These are phyloP conservation scores for Pseudonitzschia multistriata DNA, from an alignment of 108 stramenopile species.

Conservation along the genomic window DNA sequence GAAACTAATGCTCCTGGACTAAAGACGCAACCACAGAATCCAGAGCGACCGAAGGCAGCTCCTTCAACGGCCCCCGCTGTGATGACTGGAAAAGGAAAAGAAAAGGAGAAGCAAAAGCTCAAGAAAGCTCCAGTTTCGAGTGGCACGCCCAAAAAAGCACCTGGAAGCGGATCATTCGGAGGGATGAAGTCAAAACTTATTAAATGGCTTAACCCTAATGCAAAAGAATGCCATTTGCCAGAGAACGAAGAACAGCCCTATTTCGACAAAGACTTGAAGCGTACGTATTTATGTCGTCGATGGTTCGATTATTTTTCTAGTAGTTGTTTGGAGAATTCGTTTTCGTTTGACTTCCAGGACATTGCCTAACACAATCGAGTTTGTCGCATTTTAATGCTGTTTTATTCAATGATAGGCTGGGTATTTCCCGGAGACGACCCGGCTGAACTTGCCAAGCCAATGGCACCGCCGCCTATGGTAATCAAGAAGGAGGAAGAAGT, in stretches of 20 bases:
- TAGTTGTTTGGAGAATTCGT: too few relatives aligned
- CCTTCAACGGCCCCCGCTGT: slow-evolving; percentile 34
- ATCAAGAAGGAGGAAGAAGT: slow-evolving; percentile 17
- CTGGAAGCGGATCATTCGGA: slow-evolving; percentile 11
- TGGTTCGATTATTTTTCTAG: background rate
- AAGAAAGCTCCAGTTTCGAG: slow-evolving; percentile 27
- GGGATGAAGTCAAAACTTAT: slow-evolving; percentile 38
- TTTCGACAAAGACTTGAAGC: slow-evolving; percentile 57
- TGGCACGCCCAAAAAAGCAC: slow-evolving; percentile 1
- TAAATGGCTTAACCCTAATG: slow-evolving; percentile 77
- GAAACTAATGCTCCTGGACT: slow-evolving; percentile 1
- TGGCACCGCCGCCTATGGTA: slow-evolving; percentile 78
- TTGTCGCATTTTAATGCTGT: background rate
- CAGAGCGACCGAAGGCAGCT: slow-evolving; percentile 22
- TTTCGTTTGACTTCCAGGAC: background rate
- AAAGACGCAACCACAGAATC: background rate
- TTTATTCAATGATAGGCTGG: slow-evolving; percentile 33
- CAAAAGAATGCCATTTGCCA: slow-evolving; percentile 60
- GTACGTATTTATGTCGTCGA: background rate
- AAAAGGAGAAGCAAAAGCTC: slow-evolving; percentile 3
- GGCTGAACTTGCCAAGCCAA: slow-evolving; percentile 60
- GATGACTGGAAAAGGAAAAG: slow-evolving; percentile 20
- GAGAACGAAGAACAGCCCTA: slow-evolving; percentile 75
- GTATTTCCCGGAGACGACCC: slow-evolving; percentile 85
- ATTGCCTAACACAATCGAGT: background rate